Conservation (phyloP, 495 filamentous ascomycete genomes). For the Aspergillus nidulans region DNA sequence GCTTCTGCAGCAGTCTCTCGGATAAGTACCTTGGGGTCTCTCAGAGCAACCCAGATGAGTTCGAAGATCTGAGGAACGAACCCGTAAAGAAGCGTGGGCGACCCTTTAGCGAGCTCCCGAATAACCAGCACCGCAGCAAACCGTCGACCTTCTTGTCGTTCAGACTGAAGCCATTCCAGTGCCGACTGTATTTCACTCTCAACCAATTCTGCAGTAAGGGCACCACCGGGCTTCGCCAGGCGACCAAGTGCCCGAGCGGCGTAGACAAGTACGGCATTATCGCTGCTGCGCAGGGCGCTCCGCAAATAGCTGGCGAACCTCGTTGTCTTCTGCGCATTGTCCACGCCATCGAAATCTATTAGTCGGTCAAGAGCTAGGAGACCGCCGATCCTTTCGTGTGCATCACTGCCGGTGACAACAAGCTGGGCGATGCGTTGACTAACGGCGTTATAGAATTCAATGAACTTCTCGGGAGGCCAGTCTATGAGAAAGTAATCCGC, state of each 20-base stretch:
- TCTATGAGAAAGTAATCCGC: constrained; percentile 45
- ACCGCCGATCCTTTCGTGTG: constrained; percentile 82
- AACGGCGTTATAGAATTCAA: constrained; percentile 71
- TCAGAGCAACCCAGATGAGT: constrained; percentile 88
- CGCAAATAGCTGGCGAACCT: constrained; percentile 88
- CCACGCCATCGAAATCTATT: constrained; percentile 93
- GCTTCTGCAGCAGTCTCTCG: constrained; percentile 87
- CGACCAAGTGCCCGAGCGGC: constrained; percentile 85
- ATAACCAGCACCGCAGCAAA: constrained; percentile 90
- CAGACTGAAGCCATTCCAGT: constrained; percentile 93
- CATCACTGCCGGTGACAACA: constrained; percentile 73
- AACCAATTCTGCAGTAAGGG: constrained; percentile 91
- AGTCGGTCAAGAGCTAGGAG: constrained; percentile 87
- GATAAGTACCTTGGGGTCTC: constrained; percentile 85
- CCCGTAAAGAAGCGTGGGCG: constrained; percentile 86
- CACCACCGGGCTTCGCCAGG: constrained; percentile 86
- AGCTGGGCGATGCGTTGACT: constrained; percentile 70
- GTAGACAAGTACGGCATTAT: constrained; percentile 77
- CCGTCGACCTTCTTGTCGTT: constrained; percentile 83
- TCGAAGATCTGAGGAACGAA: constrained; percentile 89
- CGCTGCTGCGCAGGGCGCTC: constrained; percentile 79
- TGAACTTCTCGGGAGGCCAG: constrained; percentile 70
- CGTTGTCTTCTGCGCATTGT: constrained; percentile 88
- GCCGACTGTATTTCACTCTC: constrained; percentile 94
- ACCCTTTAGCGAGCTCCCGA: constrained; percentile 82